Percentiles rank a stretch among this genome's conserved stretches.
Conservation (phyloP, 2,329 filamentous ascomycete genomes). For the Trichothecium roseum region DNA sequence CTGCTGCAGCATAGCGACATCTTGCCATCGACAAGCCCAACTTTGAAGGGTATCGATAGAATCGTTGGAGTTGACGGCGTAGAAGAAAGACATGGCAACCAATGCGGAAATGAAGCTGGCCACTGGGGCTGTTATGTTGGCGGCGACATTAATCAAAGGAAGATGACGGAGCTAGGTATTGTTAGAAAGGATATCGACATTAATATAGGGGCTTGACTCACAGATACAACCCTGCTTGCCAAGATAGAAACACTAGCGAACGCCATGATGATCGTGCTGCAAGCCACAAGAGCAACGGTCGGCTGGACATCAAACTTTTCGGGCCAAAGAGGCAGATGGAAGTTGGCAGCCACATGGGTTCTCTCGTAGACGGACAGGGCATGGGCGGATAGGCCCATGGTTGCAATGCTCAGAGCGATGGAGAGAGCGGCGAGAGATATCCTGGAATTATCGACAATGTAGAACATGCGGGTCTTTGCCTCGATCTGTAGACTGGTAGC, state of each 20-base stretch:
- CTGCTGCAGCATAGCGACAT: conserved; percentile 37
- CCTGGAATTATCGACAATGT: conserved; percentile 31
- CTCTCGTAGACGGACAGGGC: conserved; percentile 43
- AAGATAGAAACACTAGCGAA: conserved; percentile 37
- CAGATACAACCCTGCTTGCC: conserved; percentile 35
- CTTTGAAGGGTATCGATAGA: conserved; percentile 45
- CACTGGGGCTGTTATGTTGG: conserved; percentile 16
- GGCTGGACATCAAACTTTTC: conserved; percentile 45
- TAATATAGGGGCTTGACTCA: conserved; percentile 23
- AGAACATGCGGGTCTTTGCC: conserved; percentile 26
- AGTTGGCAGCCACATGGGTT: conserved; percentile 37
- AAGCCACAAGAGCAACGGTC: conserved; percentile 42
- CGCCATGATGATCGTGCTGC: conserved; percentile 37
- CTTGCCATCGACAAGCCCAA: conserved; percentile 52
- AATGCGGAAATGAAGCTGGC: conserved; percentile 28
- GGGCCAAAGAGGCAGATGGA: conserved; percentile 47
- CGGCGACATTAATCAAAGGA: conserved; percentile 11
- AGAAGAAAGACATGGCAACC: conserved; percentile 46
- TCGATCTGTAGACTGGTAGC: conserved; percentile 22
- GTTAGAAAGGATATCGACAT: conserved; percentile 5
- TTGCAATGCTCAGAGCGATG: conserved; percentile 38
- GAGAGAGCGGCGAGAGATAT: conserved; percentile 38
- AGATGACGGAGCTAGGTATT: conserved; percentile 3
- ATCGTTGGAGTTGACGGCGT: conserved; percentile 41
- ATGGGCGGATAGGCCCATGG: conserved; percentile 44